A percentile compares a stretch with the other conserved stretches of the same genome.
phyloP scores from a whole-genome alignment of 139 green algal species.

The Chlamydomonas incerta region DNA sequence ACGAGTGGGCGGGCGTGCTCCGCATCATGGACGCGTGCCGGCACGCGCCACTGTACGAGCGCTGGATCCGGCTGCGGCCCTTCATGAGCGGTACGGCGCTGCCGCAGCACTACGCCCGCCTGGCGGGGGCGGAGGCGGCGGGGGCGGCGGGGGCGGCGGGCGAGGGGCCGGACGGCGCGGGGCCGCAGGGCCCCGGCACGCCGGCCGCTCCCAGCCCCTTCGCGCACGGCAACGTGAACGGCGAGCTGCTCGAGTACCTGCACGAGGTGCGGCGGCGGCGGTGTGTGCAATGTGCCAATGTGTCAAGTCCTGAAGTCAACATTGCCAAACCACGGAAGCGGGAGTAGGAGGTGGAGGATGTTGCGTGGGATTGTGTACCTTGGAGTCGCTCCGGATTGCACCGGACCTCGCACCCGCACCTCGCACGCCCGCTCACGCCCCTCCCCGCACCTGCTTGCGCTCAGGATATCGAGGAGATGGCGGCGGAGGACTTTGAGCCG shows the following conservation, averaged over 20 bases:
- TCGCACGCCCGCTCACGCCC: neutral
- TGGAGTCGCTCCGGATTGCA: too few species aligned
- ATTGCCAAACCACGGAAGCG: too few species aligned
- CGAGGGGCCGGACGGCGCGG: neutral
- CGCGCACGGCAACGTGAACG: constrained; percentile 7
- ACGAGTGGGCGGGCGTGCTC: constrained; percentile 17
- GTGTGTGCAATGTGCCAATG: too few species aligned
- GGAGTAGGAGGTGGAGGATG: too few species aligned
- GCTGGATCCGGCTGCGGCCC: constrained; percentile 29
- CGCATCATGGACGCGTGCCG: constrained; percentile 33
- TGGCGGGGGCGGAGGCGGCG: neutral
- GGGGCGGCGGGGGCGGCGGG: neutral
- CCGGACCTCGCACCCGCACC: neutral
- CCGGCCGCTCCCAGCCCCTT: neutral
- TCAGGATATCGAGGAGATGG: constrained; percentile 22
- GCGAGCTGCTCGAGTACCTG: constrained; percentile 37
- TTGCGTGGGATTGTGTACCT: too few species aligned
- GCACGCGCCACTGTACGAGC: constrained; percentile 15
- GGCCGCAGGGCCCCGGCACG: neutral
- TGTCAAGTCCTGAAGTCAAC: too few species aligned
- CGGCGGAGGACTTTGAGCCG: constrained; percentile 4
- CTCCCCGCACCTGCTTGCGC: neutral
- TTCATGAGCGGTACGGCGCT: constrained; percentile 5
- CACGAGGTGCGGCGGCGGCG: neutral
- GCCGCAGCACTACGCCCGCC: neutral